These are phyloP conservation scores for Fraxinus latifolia DNA, from an alignment of 305 asterid species.

Conservation along the genomic window DNA sequence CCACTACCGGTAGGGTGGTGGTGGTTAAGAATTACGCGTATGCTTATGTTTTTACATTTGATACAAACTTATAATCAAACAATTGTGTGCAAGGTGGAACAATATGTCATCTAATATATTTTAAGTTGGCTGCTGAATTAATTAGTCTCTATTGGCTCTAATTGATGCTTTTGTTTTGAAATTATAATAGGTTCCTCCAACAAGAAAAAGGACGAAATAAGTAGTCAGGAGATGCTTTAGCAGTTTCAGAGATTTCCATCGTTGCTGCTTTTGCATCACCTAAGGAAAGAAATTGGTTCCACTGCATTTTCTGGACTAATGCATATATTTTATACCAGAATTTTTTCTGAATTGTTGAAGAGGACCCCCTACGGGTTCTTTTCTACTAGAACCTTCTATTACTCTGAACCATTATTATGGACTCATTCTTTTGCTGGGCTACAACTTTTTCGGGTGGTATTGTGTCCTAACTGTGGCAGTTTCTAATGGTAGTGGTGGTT, in stretches of 20 bases:
- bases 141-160: background rate
- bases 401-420: background rate
- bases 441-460: background rate
- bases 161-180: background rate
- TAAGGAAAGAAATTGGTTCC: background rate
- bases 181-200: background rate
- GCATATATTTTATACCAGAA: background rate
- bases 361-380: background rate
- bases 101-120: background rate
- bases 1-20: background rate
- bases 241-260: background rate
- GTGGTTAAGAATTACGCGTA: background rate
- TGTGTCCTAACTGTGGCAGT: background rate
- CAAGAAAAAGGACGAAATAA: background rate
- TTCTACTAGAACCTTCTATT: background rate
- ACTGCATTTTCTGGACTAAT: background rate
- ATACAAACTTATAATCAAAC: background rate
- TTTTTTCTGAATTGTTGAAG: background rate
- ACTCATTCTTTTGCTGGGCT: background rate
- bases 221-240: background rate
- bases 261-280: background rate
- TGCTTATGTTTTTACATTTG: background rate
- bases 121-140: background rate
- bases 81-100: background rate
- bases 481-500: background rate